Conservation (phyloP, 78 protist genomes). For the Paulinella micropora region DNA sequence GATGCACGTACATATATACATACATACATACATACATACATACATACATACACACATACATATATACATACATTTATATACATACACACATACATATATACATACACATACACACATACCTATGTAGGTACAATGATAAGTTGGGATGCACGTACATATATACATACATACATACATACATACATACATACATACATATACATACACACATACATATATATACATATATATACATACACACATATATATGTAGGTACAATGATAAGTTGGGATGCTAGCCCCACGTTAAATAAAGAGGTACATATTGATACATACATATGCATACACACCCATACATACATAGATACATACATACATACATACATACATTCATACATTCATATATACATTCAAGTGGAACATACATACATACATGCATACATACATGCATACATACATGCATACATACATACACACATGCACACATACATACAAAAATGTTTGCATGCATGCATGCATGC, state of each 20-base stretch:
- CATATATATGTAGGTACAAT: not conserved
- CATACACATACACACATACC: no score
- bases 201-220: not conserved
- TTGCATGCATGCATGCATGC: not conserved
- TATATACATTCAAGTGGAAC: no score
- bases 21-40: no score
- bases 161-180: not conserved
- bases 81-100: no score
- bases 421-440: not conserved
- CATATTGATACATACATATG: not conserved
- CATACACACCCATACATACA: not conserved
- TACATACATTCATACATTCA: not conserved
- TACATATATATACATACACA: not conserved
- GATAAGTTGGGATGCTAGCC: no score
- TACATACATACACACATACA: no score
- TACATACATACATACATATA: not conserved
- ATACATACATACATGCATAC: not conserved
- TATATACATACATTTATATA: no score
- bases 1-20: not conserved
- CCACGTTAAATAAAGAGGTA: not conserved
- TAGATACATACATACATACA: not conserved
- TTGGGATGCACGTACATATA: not conserved
- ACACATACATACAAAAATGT: not conserved
- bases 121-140: no score
- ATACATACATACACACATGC: not conserved